Percentiles rank a stretch among this genome's conserved stretches.
These are phyloP conservation scores for Podila epicladia DNA, from an alignment of 192 early-diverging fungal genomes.

Conservation along the genomic window DNA sequence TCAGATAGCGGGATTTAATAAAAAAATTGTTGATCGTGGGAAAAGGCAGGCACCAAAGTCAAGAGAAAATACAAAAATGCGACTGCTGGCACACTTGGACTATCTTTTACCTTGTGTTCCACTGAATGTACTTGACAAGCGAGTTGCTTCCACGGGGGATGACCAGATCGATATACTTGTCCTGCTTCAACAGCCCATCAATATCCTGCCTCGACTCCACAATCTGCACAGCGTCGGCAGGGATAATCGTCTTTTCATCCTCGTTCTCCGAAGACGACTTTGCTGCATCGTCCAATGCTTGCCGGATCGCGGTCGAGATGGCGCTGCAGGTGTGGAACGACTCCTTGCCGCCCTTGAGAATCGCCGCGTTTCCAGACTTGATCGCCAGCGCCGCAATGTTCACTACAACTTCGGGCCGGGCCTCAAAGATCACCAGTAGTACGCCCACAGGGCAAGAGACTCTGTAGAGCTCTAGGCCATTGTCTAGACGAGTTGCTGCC, in stretches of 20 bases:
- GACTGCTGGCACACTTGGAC: too few relatives aligned
- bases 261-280: slow-evolving; percentile 3
- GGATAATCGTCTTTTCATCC: slow-evolving; percentile 52
- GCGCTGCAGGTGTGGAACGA: slow-evolving; percentile 82
- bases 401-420: slow-evolving; percentile 98
- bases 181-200: slow-evolving; percentile 82
- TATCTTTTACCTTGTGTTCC: slow-evolving; percentile 75
- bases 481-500: slow-evolving; percentile 80
- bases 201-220: slow-evolving; percentile 94
- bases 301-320: slow-evolving; percentile 79
- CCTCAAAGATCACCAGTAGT: slow-evolving; percentile 97
- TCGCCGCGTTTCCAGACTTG: slow-evolving; percentile 97
- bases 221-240: slow-evolving; percentile 82
- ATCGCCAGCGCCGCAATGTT: slow-evolving; percentile 95
- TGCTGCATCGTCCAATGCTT: slow-evolving; percentile 72
- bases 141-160: slow-evolving; percentile 95
- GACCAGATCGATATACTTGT: slow-evolving; percentile 94
- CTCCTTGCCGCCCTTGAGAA: slow-evolving; percentile 97
- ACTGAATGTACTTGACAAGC: slow-evolving; percentile 92
- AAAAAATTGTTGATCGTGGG: neutral
- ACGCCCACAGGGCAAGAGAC: slow-evolving; percentile 96
- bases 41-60: neutral
- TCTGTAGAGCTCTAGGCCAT: slow-evolving; percentile 88
- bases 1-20: neutral
- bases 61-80: neutral